Evolutionary conservation across 2,329 filamentous ascomycete genomes (phyloP).

Genomic region (Gliomastix tumulicola): DNA sequence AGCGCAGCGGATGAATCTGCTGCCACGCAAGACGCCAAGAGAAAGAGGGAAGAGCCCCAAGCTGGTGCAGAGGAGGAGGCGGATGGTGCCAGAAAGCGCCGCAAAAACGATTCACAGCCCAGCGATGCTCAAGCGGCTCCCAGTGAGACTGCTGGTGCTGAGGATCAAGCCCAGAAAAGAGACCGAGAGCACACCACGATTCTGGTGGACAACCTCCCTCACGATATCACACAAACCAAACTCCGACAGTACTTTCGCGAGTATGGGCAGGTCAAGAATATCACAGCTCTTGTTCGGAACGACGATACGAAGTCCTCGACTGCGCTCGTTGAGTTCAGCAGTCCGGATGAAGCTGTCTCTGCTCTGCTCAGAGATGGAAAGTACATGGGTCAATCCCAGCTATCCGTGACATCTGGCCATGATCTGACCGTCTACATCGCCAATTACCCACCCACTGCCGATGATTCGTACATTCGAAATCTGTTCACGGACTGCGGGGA

Average conservation of each 20-base stretch:
- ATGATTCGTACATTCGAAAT: conserved; percentile 61
- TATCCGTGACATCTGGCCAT: conserved; percentile 68
- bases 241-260: conserved; percentile 87
- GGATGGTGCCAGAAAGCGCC: conserved; percentile 59
- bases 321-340: conserved; percentile 80
- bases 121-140: neutral
- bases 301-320: conserved; percentile 53
- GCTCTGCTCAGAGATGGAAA: conserved; percentile 79
- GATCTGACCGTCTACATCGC: conserved; percentile 81
- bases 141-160: conserved; percentile 9
- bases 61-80: conserved; percentile 29
- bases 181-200: conserved; percentile 89
- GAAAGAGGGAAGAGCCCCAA: conserved; percentile 61
- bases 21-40: conserved; percentile 45
- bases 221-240: conserved; percentile 60
- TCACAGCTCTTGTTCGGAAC: conserved; percentile 59
- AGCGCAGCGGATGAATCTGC: conserved; percentile 13
- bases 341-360: conserved; percentile 70
- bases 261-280: conserved; percentile 75
- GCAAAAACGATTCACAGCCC: conserved; percentile 37
- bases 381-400: conserved; percentile 63
- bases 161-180: conserved; percentile 47
- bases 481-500: conserved; percentile 72
- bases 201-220: conserved; percentile 71
- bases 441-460: conserved; percentile 76